A percentile compares a stretch with the other conserved stretches of the same genome.
Conservation (phyloP, 768 basidiomycete genomes). For the Pisolithus microcarpus region DNA sequence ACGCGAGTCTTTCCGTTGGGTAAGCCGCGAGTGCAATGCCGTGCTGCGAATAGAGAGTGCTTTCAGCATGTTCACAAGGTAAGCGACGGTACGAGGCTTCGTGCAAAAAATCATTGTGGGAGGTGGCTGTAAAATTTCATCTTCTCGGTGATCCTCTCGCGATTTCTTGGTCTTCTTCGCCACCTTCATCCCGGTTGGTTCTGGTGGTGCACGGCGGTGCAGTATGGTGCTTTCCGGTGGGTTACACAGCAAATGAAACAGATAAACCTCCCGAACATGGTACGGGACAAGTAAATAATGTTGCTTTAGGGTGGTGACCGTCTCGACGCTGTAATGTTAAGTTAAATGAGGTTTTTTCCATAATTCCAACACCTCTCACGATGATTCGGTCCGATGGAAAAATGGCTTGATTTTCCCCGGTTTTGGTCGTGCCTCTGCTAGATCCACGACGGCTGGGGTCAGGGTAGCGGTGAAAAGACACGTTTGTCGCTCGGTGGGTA, state of each 20-base stretch:
- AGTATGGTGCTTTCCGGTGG: conserved; percentile 74
- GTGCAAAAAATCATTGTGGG: conserved; percentile 94
- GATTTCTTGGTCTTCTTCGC: conserved; percentile 26
- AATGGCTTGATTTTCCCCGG: conserved; percentile 84
- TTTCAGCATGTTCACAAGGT: conserved; percentile 74
- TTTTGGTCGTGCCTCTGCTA: conserved; percentile 66
- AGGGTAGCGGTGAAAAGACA: conserved; percentile 96
- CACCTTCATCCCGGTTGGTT: conserved; percentile 27
- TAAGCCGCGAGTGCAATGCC: conserved; percentile 86
- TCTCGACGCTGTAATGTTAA: conserved; percentile 59
- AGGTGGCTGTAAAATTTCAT: conserved; percentile 68
- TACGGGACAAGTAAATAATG: conserved; percentile 89
- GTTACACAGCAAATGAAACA: conserved; percentile 83
- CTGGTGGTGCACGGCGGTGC: conserved; percentile 59
- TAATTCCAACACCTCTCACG: conserved; percentile 39
- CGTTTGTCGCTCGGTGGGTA: conserved; percentile 88
- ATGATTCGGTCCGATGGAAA: conserved; percentile 68
- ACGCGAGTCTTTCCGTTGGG: conserved; percentile 85
- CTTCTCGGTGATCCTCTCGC: conserved; percentile 32
- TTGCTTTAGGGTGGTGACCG: conserved; percentile 83
- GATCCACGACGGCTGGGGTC: conserved; percentile 74
- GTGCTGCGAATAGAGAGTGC: conserved; percentile 77
- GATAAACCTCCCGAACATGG: conserved; percentile 88
- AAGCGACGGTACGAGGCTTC: conserved; percentile 82
- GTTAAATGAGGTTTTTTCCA: background rate